Base-by-base conservation (phyloP, 176 grass and related monocot genomes). In the Areca catechu region DNA sequence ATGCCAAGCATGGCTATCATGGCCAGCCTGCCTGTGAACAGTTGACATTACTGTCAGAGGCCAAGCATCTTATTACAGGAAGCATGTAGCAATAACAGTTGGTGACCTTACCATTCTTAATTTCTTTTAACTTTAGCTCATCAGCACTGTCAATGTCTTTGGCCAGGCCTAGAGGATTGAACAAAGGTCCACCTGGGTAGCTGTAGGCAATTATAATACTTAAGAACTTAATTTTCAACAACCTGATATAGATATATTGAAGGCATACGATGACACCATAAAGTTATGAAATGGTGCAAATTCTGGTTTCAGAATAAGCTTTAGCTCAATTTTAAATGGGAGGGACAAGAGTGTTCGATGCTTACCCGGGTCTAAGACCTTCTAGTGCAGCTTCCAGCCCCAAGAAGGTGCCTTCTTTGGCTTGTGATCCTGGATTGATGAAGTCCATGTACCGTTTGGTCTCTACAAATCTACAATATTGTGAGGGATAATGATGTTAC, bases 391-490 rank as follows among this genome's bases (percentile, higher is more conserved):
- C 80, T 65, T 96, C 91, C 19, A 96, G 50, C 7, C 91, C 91
- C 16, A 90, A 68, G 67, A 87, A 90, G 22, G 83, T 90, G 54
- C 91, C 91, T 61, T 90, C 91, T 71, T 62, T 61, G 58, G 86
- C 86, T 75, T 90, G 86, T 49, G 86, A 90, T 57, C 83, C 86
- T 29, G 91, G 91, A 54, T 49, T 76, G 10, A 77, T 64, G 56
- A 82, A 84, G 25, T 96, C 86, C 86, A 90, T 90, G 65, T 96
- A 96, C 34, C 83, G 76, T 76, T 96, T 96, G 16, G 86, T 96
- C 76, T 96, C 86, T 14, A 60, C 91, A 76, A 87, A 96, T 64
- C 86, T 90, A 68, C 21, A 71, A 23, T 67, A 58, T 30, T 23
- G 34, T 12, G 34, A 43, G 12, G 34, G 2, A 14, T 6, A 12